Base-by-base conservation (phyloP, 108 stramenopile genomes). In the Nitzschia palea region DNA sequence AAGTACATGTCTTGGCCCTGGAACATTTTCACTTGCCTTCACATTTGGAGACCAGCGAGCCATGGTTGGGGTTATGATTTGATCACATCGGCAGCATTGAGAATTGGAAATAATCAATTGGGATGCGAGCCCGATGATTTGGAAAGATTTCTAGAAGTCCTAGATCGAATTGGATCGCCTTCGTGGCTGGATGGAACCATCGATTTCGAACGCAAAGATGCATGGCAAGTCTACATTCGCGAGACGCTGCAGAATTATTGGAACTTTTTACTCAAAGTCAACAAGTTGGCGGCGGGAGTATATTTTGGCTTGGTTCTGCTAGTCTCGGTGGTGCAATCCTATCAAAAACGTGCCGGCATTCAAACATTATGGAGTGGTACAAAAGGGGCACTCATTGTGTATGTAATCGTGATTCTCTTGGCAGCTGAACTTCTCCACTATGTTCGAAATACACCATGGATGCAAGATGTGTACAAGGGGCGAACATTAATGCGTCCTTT, bases 41-140 rank as follows among this genome's bases (percentile, higher is more conserved):
- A 69, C 30, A 22, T 86, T 28, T 86, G 79, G 76, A 82, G 79
- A 36, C 64, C 78, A 0, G 25, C 32, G 5, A 44, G 23, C 32
- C 64, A 67, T 6, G 57, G 72, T 22, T 86, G 81, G 81, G 85
- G 85, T 1, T 82, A 66, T 36, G 85, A 86, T 50, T 70, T 80
- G 55, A 30, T 86, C 0, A 78, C 81, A 0, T 44, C 79, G 1
- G 45, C 79, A 1, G 62, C 68, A 0, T 31, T 82, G 73, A 66
- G 85, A 50, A 74, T 82, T 60, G 71, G 77, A n/a, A 86, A 86
- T 63, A 31, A 52, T 9, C 81, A 86, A 57, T 31, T 45, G 48
- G 81, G 81, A 23, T 62, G 73, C 28, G 67, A 74, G 37, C 53
- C 62, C 10, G 68, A 61, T 15, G 84, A 85, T 30, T 44, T 85